Evolutionary conservation across 2,329 filamentous ascomycete genomes (phyloP).

Genomic region (Cryphonectria carpinicola): DNA sequence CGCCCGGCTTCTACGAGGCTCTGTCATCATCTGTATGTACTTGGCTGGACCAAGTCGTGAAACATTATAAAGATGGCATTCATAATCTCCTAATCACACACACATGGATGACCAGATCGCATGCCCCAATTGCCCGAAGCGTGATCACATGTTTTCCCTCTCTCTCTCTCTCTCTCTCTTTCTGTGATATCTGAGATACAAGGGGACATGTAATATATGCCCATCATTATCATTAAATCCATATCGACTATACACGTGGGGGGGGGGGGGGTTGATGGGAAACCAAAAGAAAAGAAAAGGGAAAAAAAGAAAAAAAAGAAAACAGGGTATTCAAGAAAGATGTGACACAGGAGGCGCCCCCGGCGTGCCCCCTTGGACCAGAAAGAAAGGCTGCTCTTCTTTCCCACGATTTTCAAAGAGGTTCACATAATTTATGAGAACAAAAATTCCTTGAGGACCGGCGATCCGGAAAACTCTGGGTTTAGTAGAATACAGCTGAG

Average conservation of each 20-base stretch:
- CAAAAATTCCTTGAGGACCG: slow-evolving; percentile 87
- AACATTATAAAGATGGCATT: slow-evolving; percentile 11
- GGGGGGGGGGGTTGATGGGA: too few relatives aligned
- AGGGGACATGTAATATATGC: not conserved
- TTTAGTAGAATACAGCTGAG: slow-evolving; percentile 85
- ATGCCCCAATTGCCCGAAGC: not conserved
- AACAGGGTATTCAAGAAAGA: slow-evolving; percentile 24
- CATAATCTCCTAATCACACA: not conserved
- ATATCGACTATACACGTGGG: slow-evolving; percentile 20
- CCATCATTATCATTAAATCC: slow-evolving; percentile 28
- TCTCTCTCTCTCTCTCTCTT: not conserved
- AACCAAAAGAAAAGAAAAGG: not conserved
- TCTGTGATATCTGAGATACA: not conserved
- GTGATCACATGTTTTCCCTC: not conserved
- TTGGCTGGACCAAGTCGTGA: not conserved
- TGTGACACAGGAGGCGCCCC: not conserved
- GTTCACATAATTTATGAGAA: slow-evolving; percentile 57
- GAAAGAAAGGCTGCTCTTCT: not conserved
- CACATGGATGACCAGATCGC: not conserved
- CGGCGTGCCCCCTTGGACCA: not conserved
- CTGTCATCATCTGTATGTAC: not conserved
- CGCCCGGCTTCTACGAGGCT: slow-evolving; percentile 1
- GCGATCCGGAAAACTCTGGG: slow-evolving; percentile 91
- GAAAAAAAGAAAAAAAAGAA: not conserved
- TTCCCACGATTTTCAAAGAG: not conserved